Evolutionary conservation across 2,329 filamentous ascomycete species (phyloP).

Genomic region (Hymenoscyphus linearis): DNA sequence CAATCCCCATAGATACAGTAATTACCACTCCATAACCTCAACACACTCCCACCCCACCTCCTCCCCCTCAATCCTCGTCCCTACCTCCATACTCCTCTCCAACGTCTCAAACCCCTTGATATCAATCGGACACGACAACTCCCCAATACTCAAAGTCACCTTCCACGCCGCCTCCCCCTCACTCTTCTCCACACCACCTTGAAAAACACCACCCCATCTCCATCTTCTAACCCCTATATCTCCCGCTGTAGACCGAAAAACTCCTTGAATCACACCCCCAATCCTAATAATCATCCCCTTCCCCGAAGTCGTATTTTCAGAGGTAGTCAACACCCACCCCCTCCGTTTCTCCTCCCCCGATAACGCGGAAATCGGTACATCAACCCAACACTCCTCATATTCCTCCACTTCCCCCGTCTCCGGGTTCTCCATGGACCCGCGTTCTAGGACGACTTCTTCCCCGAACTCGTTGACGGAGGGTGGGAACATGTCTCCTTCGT

Average conservation of each 20-base stretch:
- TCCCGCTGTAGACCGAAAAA: slow-evolving; percentile 17
- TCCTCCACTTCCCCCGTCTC: slow-evolving; percentile 25
- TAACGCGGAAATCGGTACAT: slow-evolving; percentile 17
- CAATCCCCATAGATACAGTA: neutral
- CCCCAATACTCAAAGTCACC: slow-evolving; percentile 6
- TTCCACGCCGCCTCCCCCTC: neutral
- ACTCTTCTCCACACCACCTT: no score
- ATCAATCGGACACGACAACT: neutral
- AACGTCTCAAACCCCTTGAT: slow-evolving; percentile 3
- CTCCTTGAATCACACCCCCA: slow-evolving; percentile 18
- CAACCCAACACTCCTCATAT: slow-evolving; percentile 34
- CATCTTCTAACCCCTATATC: slow-evolving; percentile 17
- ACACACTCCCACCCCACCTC: slow-evolving; percentile 15
- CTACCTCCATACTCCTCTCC: slow-evolving; percentile 1
- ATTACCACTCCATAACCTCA: slow-evolving; percentile 5
- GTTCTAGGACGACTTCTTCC: slow-evolving; percentile 26
- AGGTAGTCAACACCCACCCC: slow-evolving; percentile 18
- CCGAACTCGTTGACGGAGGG: slow-evolving; percentile 6
- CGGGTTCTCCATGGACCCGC: slow-evolving; percentile 27
- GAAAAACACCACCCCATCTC: slow-evolving; percentile 9
- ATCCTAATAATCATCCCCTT: slow-evolving; percentile 20
- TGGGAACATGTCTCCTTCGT: slow-evolving; percentile 32
- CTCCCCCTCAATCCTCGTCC: slow-evolving; percentile 1
- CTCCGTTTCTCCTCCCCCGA: slow-evolving; percentile 6
- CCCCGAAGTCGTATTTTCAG: neutral